A percentile compares a stretch with the other conserved stretches of the same genome.
Evolutionary conservation across 306 rosid species (phyloP).

Genomic region (Casuarina cunninghamiana): DNA sequence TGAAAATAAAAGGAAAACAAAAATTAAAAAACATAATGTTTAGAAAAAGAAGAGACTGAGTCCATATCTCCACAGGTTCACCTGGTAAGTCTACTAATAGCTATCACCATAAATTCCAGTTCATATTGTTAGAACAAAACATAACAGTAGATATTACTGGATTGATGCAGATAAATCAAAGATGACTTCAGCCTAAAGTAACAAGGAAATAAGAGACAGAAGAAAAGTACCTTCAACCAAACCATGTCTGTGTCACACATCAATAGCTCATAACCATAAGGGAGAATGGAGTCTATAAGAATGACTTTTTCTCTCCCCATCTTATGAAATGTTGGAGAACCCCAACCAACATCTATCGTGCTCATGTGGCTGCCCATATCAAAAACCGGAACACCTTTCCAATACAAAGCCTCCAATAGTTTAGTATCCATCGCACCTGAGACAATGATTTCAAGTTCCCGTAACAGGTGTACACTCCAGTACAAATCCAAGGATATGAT

Average conservation of each 20-base stretch:
- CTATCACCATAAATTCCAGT: not conserved
- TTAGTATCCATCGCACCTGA: slow-evolving; percentile 97
- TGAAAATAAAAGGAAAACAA: not conserved
- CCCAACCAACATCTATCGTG: slow-evolving; percentile 97
- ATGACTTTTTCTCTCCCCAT: slow-evolving; percentile 97
- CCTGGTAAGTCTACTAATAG: not conserved
- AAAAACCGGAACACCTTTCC: slow-evolving; percentile 93
- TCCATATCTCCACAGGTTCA: not conserved
- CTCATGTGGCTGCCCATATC: slow-evolving; percentile 99
- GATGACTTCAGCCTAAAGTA: not conserved
- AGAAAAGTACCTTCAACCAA: slow-evolving; percentile 80
- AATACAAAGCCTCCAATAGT: slow-evolving; percentile 87
- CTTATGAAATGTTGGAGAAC: slow-evolving; percentile 92
- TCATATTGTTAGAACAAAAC: not conserved
- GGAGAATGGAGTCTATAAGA: slow-evolving; percentile 79
- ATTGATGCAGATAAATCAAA: no score
- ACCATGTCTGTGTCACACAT: slow-evolving; percentile 99
- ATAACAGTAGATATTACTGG: not conserved
- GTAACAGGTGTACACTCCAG: slow-evolving; percentile 21
- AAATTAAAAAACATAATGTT: not conserved
- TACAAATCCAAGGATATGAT: slow-evolving; percentile 7
- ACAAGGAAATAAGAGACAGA: slow-evolving; percentile 14
- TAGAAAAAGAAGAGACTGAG: not conserved
- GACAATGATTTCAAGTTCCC: slow-evolving; percentile 33
- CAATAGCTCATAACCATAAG: slow-evolving; percentile 78